A percentile compares a stretch with the other conserved stretches of the same genome.
Conservation (phyloP, 768 basidiomycete species). For the Cystobasidium onofrii region DNA sequence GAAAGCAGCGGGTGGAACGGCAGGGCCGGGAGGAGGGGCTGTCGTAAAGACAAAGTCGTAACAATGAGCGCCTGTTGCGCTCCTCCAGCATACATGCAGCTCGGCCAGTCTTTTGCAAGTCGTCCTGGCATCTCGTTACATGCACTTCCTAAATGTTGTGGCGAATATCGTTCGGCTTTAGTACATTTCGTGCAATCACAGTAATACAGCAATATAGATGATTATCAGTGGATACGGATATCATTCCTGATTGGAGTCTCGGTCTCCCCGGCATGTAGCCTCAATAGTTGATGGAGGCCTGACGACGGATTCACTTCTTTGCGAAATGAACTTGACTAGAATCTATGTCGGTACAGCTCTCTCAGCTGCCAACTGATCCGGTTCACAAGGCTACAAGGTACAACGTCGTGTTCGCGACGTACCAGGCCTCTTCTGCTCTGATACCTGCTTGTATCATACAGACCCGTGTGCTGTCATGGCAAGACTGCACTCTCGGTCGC, state of each 20-base stretch:
- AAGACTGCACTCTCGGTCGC: conserved; percentile 25
- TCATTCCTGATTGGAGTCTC: too few relatives aligned
- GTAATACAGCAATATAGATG: not conserved
- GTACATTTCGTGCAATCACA: not conserved
- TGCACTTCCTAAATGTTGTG: not conserved
- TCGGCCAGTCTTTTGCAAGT: too few relatives aligned
- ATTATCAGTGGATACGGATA: too few relatives aligned
- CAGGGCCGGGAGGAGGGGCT: not conserved
- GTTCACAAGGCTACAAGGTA: not conserved
- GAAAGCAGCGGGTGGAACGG: not conserved
- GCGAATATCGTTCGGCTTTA: not conserved
- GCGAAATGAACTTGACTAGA: too few relatives aligned
- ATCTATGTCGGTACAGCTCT: too few relatives aligned
- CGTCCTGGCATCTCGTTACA: too few relatives aligned
- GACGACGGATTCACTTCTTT: too few relatives aligned
- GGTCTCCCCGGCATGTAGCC: too few relatives aligned
- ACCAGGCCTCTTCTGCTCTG: not conserved
- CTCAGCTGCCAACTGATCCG: not conserved
- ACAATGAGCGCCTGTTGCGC: not conserved
- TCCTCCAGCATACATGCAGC: not conserved
- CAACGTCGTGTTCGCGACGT: not conserved
- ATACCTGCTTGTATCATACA: not conserved
- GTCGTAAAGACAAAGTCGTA: not conserved
- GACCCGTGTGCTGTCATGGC: not conserved
- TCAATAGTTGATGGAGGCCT: too few relatives aligned